These are phyloP conservation scores for Hypoxylon sp. DNA, from an alignment of 2,329 filamentous ascomycete species.

Conservation along the genomic window DNA sequence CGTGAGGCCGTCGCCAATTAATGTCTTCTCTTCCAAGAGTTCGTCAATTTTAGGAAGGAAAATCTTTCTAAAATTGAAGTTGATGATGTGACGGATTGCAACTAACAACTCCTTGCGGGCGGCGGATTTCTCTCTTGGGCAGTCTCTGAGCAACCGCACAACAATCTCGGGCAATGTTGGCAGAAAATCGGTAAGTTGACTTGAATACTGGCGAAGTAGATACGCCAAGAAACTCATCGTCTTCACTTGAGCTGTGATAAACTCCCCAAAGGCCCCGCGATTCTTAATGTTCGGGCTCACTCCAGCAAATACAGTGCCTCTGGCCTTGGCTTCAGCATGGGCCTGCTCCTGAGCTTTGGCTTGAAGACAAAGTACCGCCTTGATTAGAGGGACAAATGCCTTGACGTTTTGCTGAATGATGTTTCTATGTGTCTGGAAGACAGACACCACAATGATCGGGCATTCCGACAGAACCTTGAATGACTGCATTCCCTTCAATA, in stretches of 20 bases:
- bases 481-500: conserved; percentile 96
- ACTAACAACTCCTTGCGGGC: conserved; percentile 95
- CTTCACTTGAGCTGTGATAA: conserved; percentile 98
- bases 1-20: conserved; percentile 95
- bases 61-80: conserved; percentile 97
- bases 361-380: conserved; percentile 87
- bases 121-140: conserved; percentile 92
- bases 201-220: conserved; percentile 87
- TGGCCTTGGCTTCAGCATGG: conserved; percentile 85
- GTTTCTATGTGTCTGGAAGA: conserved; percentile 91
- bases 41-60: conserved; percentile 96
- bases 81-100: conserved; percentile 97
- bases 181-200: conserved; percentile 89
- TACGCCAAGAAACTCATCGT: conserved; percentile 99
- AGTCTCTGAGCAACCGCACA: conserved; percentile 91
- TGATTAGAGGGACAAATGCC: conserved; percentile 93
- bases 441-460: conserved; percentile 97
- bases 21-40: conserved; percentile 89
- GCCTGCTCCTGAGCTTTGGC: conserved; percentile 94
- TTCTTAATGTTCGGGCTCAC: conserved; percentile 96
- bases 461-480: conserved; percentile 99
- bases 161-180: conserved; percentile 89
- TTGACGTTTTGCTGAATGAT: conserved; percentile 89
- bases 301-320: conserved; percentile 88
- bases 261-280: conserved; percentile 93